Base-by-base conservation (phyloP, 208 protist species). In the Wallacemonas sp. region DNA sequence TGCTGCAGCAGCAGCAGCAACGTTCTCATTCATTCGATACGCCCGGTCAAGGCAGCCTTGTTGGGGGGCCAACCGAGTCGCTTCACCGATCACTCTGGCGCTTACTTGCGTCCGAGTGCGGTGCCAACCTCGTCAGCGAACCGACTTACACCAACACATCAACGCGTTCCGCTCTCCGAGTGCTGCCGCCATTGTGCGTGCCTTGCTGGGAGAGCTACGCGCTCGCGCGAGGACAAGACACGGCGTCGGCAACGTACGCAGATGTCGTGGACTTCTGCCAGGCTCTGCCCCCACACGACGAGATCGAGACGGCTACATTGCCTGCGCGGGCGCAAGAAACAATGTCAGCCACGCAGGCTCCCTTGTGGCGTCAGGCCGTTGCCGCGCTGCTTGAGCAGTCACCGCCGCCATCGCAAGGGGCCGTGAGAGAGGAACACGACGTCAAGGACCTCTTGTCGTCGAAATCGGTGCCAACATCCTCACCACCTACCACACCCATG, bases 101-200 rank as follows among this genome's bases (percentile, higher is more conserved):
- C 4, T n/a, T 4, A 24, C n/a, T 62, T 5, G 56, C 56, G 21
- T 5, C 22, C 6, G 39, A 31, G 5, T 47, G 56, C 36, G 36
- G 51, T 19, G 51, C 44, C 44, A 22, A 49, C 44, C 17, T 49
- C n/a, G n/a, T n/a, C n/a, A n/a, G 36, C 14, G 14, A 17, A 14
- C 36, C 36, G 17, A 9, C 9, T 19, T 26, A 9, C 9, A 49
- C 17, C 44, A 9, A 49, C 44, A 49, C 17, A 14, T 9, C 44
- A 9, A 49, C 44, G 12, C 9, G 17, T 4, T 9, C 44, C 12
- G 47, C 24, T 8, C 24, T 67, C 24, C 47, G 1, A 9, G 0
- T 69, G 51, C 24, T 53, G 11, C 14, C 45, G 12, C 64, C 64
- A 15, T n/a, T 69, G 64, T 69, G 64, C 27, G 0, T 53, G 42